Evolutionary conservation across 78 protist species (phyloP).

Genomic region (Carpediemonas membranifera): DNA sequence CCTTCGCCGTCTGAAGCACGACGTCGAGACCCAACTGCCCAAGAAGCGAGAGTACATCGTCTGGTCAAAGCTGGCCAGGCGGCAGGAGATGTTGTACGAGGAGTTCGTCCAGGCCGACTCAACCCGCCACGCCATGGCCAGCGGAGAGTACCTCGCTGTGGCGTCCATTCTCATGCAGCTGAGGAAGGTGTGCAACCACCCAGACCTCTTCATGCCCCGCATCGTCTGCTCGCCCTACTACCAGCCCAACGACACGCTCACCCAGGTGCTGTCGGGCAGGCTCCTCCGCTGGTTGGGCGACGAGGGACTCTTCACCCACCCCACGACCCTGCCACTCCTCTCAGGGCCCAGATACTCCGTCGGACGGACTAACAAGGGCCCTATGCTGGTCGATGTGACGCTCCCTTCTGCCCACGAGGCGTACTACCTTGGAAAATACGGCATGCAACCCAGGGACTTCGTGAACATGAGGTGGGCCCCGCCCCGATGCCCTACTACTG

Average conservation of each 20-base stretch:
- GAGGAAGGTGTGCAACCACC: constrained; percentile 84
- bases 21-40: constrained; percentile 72
- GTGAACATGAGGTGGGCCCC: no score
- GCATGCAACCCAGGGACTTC: no score
- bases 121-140: constrained; percentile 34
- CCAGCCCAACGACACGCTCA: background rate
- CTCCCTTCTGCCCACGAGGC: no score
- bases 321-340: no score
- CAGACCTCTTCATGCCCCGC: constrained; percentile 68
- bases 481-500: no score
- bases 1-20: constrained; percentile 74
- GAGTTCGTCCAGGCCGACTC: constrained; percentile 56
- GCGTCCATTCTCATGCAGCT: constrained; percentile 73
- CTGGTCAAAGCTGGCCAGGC: constrained; percentile 50
- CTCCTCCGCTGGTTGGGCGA: no score
- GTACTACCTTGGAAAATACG: no score
- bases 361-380: no score
- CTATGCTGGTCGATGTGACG: no score
- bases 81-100: constrained; percentile 71
- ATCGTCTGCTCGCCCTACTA: constrained; percentile 57
- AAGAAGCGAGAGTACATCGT: constrained; percentile 59
- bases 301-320: no score
- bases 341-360: no score
- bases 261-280: no score
- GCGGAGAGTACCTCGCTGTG: constrained; percentile 46